Percentiles rank a stretch among this genome's conserved stretches.
phyloP scores from a whole-genome alignment of 106 monocot species.

The Dioscorea alata region DNA sequence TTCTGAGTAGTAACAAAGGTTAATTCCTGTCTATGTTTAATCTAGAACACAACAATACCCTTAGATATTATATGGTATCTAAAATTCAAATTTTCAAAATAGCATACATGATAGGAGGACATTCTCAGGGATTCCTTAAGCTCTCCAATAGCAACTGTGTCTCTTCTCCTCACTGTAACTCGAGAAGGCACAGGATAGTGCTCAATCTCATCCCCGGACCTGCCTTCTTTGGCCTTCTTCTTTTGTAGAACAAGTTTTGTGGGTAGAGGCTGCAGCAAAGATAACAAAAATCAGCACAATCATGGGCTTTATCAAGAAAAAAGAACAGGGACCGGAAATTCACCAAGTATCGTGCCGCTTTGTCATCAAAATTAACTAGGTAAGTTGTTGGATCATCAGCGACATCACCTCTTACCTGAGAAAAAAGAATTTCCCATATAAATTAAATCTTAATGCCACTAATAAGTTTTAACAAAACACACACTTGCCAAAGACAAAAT shows the following conservation, averaged over 20 bases:
- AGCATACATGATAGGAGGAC: conserved; percentile 45
- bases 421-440: not conserved
- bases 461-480: not conserved
- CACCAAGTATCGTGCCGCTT: conserved; percentile 87
- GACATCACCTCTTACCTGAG: conserved; percentile 80
- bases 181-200: conserved; percentile 83
- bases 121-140: conserved; percentile 27
- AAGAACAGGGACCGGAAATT: conserved; percentile 7
- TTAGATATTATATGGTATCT: not conserved
- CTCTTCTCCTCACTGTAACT: conserved; percentile 68
- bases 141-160: conserved; percentile 39
- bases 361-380: conserved; percentile 78
- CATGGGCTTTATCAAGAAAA: conserved; percentile 2
- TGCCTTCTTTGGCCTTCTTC: conserved; percentile 92
- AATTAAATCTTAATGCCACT: too few relatives aligned
- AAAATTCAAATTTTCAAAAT: not conserved
- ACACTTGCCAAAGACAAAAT: not conserved
- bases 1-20: not conserved
- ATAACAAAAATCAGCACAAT: not conserved
- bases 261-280: conserved; percentile 65
- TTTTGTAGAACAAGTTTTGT: conserved; percentile 86
- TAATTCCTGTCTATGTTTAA: not conserved
- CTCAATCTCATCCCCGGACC: conserved; percentile 71
- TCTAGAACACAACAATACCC: not conserved
- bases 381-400: conserved; percentile 77